Percentiles rank a stretch among this genome's conserved stretches.
Conservation (phyloP, 331 rosid species). For the Acacia concinna region DNA sequence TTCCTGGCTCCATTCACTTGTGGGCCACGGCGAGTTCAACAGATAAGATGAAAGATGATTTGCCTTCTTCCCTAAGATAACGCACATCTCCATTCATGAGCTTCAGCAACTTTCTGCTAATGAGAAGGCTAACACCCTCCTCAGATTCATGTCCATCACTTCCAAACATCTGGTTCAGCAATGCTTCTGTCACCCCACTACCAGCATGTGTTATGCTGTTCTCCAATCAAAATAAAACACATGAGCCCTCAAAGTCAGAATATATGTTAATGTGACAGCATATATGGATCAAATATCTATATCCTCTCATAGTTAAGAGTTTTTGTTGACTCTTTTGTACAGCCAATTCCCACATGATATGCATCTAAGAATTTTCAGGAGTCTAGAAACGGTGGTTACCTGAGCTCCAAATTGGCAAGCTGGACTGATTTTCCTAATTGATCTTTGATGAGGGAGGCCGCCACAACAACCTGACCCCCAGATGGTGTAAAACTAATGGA, state of each 20-base stretch:
- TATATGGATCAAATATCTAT: no score
- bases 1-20: slow-evolving; percentile 32
- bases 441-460: slow-evolving; percentile 55
- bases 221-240: neutral
- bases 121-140: slow-evolving; percentile 67
- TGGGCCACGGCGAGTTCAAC: slow-evolving; percentile 64
- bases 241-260: neutral
- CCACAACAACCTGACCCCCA: slow-evolving; percentile 62
- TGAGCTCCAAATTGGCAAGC: slow-evolving; percentile 65
- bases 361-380: neutral
- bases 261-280: neutral
- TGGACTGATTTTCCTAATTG: slow-evolving; percentile 71
- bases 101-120: slow-evolving; percentile 71
- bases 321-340: neutral
- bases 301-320: neutral
- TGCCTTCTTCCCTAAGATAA: slow-evolving; percentile 69
- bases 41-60: slow-evolving; percentile 62
- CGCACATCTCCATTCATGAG: slow-evolving; percentile 81
- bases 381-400: slow-evolving; percentile 40
- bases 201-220: slow-evolving; percentile 68
- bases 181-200: slow-evolving; percentile 63
- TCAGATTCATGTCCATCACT: slow-evolving; percentile 53
- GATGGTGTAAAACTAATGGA: slow-evolving; percentile 53
- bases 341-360: neutral
- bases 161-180: slow-evolving; percentile 76